Evolutionary conservation across 352 stramenopile genomes (phyloP).

Genomic region (Phytopythium vexans): DNA sequence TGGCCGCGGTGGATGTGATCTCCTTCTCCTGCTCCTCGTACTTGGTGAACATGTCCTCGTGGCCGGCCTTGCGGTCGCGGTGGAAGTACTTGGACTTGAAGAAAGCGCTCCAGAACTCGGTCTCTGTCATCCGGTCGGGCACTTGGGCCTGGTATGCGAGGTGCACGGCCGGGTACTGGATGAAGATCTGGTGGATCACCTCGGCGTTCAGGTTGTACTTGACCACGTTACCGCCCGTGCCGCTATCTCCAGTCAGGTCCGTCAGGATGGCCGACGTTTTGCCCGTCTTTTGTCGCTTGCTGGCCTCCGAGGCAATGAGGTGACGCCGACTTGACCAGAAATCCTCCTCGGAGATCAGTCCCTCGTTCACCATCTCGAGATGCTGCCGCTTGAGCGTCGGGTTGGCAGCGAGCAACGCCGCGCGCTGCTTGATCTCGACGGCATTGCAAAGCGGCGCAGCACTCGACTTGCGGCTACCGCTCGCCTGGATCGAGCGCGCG

Average conservation of each 20-base stretch:
- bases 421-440: conserved; percentile 82
- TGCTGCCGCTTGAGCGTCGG: conserved; percentile 81
- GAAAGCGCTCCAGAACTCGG: conserved; percentile 86
- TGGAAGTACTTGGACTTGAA: conserved; percentile 91
- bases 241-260: conserved; percentile 71
- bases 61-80: conserved; percentile 72
- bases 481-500: conserved; percentile 43
- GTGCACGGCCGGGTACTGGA: conserved; percentile 86
- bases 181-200: conserved; percentile 89
- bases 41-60: conserved; percentile 85
- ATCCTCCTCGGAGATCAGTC: conserved; percentile 82
- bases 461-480: conserved; percentile 33
- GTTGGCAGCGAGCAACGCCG: conserved; percentile 66
- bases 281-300: conserved; percentile 81
- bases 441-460: conserved; percentile 59
- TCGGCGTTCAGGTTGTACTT: conserved; percentile 90
- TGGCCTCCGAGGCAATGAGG: conserved; percentile 79
- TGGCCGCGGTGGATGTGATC: conserved; percentile 27
- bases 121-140: conserved; percentile 87
- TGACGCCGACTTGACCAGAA: conserved; percentile 84
- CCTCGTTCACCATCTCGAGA: conserved; percentile 86
- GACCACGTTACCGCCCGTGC: conserved; percentile 68
- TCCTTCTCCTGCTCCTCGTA: conserved; percentile 81
- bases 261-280: conserved; percentile 85
- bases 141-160: conserved; percentile 82